Evolutionary conservation across 768 basidiomycete species (phyloP).

Genomic region (Rhodotorula graminis): DNA sequence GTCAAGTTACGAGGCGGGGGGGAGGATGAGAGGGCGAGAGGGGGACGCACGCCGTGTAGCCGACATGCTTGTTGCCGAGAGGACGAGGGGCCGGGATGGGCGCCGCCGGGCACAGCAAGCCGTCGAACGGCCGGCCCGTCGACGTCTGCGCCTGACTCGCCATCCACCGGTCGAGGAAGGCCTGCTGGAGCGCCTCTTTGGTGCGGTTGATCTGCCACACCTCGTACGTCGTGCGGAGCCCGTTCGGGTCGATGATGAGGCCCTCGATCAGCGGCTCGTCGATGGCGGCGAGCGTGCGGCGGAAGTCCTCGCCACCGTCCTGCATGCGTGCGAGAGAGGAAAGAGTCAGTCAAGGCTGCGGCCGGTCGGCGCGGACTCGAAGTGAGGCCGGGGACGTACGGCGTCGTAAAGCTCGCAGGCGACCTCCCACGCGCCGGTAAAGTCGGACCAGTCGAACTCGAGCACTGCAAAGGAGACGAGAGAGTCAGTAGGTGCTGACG

Average conservation of each 20-base stretch:
- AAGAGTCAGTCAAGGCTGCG: slow-evolving; percentile 44
- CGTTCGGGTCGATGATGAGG: not conserved
- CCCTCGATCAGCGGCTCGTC: slow-evolving; percentile 9
- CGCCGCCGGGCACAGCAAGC: slow-evolving; percentile 59
- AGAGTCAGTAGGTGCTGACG: fast-evolving
- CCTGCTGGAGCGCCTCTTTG: slow-evolving; percentile 57
- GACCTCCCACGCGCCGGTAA: not conserved
- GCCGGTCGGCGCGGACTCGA: slow-evolving; percentile 62
- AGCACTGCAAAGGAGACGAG: not conserved
- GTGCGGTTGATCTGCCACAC: slow-evolving; percentile 50
- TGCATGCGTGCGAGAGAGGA: too few relatives aligned
- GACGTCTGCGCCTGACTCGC: slow-evolving; percentile 54
- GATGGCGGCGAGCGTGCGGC: not conserved
- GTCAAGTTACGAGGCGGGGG: too few relatives aligned
- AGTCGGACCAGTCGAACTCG: slow-evolving; percentile 4
- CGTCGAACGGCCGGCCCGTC: slow-evolving; percentile 70
- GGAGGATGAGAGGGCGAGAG: not conserved
- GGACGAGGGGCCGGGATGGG: not conserved
- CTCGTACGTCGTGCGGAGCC: not conserved
- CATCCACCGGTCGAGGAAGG: slow-evolving; percentile 52
- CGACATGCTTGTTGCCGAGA: not conserved
- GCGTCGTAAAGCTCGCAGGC: slow-evolving; percentile 61
- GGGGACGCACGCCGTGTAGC: slow-evolving; percentile 1
- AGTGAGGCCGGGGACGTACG: slow-evolving; percentile 55
- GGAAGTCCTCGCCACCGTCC: slow-evolving; percentile 17